Evolutionary conservation across 2,329 filamentous ascomycete species (phyloP).

Genomic region (Nemania sp.): DNA sequence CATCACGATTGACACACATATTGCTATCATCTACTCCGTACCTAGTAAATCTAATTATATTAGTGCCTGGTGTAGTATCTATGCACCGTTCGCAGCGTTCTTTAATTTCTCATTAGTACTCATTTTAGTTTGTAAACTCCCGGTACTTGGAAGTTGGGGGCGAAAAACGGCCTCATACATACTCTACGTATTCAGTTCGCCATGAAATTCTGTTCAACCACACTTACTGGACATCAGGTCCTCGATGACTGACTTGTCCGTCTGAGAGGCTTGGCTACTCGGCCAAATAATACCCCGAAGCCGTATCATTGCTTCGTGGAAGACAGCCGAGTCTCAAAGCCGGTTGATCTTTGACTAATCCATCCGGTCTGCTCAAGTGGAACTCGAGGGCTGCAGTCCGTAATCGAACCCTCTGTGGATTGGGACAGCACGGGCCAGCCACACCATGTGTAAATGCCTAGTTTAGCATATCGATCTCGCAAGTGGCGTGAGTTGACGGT

Average conservation of each 20-base stretch:
- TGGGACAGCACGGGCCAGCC: not conserved
- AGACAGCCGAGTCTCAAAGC: conserved; percentile 4
- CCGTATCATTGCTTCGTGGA: not conserved
- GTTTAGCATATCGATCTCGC: not conserved
- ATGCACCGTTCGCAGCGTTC: too few relatives aligned
- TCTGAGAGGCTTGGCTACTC: not conserved
- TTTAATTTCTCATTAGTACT: too few relatives aligned
- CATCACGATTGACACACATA: too few relatives aligned
- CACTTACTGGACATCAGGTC: not conserved
- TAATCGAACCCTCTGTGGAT: not conserved
- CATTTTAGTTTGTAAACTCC: too few relatives aligned
- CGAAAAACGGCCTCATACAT: too few relatives aligned
- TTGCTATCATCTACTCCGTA: too few relatives aligned
- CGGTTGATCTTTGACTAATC: not conserved
- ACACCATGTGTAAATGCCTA: conserved; percentile 2
- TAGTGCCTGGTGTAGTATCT: too few relatives aligned
- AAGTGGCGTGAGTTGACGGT: not conserved
- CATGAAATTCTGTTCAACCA: too few relatives aligned
- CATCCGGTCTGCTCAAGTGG: conserved; percentile 10
- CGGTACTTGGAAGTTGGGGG: too few relatives aligned
- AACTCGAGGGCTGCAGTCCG: conserved; percentile 6
- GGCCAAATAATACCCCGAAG: conserved; percentile 12
- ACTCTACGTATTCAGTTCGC: too few relatives aligned
- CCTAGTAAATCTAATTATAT: too few relatives aligned
- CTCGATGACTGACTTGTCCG: not conserved